Evolutionary conservation across 805 yeast species (phyloP).

Genomic region (Diddensiella transvaalensis): DNA sequence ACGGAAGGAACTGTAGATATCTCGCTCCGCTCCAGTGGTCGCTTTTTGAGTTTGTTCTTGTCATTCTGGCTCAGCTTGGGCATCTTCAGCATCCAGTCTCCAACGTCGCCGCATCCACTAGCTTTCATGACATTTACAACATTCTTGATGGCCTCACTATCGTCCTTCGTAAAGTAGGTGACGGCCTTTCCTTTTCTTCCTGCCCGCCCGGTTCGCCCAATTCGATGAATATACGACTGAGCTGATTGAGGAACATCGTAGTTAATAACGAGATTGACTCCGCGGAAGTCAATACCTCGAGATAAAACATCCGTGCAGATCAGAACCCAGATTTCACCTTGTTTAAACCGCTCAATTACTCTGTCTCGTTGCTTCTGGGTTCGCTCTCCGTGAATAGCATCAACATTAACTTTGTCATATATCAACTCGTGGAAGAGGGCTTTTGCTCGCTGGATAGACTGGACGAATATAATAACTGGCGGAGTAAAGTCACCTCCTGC

Average conservation of each 20-base stretch:
- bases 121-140: slow-evolving; percentile 94
- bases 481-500: slow-evolving; percentile 75
- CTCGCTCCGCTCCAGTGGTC: slow-evolving; percentile 58
- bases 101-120: slow-evolving; percentile 65
- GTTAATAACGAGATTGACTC: slow-evolving; percentile 89
- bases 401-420: slow-evolving; percentile 89
- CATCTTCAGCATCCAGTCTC: slow-evolving; percentile 77
- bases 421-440: slow-evolving; percentile 90
- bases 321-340: slow-evolving; percentile 92
- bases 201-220: slow-evolving; percentile 98
- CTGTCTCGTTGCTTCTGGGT: slow-evolving; percentile 83
- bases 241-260: slow-evolving; percentile 95
- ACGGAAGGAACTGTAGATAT: slow-evolving; percentile 74
- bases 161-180: slow-evolving; percentile 92
- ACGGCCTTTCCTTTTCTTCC: slow-evolving; percentile 83
- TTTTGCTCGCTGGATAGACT: slow-evolving; percentile 88
- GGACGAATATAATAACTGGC: slow-evolving; percentile 88
- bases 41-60: slow-evolving; percentile 56
- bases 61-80: slow-evolving; percentile 61
- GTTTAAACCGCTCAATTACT: slow-evolving; percentile 76
- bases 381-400: slow-evolving; percentile 93
- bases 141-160: slow-evolving; percentile 67
- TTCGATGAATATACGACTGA: slow-evolving; percentile 94
- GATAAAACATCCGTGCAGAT: slow-evolving; percentile 95
- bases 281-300: slow-evolving; percentile 96